phyloP scores from a whole-genome alignment of 306 rosid genomes.

The Sicyos baderoa region DNA sequence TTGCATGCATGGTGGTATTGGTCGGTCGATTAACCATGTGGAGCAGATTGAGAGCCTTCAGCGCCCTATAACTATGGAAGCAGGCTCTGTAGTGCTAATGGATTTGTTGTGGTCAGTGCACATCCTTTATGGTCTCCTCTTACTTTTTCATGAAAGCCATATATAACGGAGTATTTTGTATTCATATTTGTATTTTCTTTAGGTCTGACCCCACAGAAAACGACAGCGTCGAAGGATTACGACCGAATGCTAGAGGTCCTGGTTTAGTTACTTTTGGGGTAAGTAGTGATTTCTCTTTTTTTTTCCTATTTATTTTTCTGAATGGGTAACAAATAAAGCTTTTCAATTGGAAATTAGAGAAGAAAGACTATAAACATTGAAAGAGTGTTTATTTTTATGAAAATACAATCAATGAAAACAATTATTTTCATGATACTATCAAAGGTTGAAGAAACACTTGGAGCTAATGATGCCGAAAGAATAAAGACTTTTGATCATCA shows the following conservation, averaged over 20 bases:
- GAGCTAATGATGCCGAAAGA: too few relatives aligned
- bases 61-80: conserved; percentile 99
- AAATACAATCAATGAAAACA: too few relatives aligned
- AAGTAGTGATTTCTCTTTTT: conserved; percentile 21
- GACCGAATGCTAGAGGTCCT: conserved; percentile 99
- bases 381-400: too few relatives aligned
- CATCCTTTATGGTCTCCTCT: conserved; percentile 25
- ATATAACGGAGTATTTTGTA: not conserved
- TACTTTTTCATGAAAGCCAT: not conserved
- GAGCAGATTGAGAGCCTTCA: conserved; percentile 95
- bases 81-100: conserved; percentile 97
- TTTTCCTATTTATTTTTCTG: not conserved
- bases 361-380: too few relatives aligned
- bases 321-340: not conserved
- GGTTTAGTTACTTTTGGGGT: conserved; percentile 99
- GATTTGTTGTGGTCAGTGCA: conserved; percentile 80
- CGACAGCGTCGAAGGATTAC: conserved; percentile 92
- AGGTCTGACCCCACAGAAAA: conserved; percentile 99
- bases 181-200: not conserved
- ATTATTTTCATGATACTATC: too few relatives aligned
- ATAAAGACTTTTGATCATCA: too few relatives aligned
- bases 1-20: conserved; percentile 99
- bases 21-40: conserved; percentile 92
- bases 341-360: too few relatives aligned
- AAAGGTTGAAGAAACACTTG: too few relatives aligned